Evolutionary conservation across 2,329 filamentous ascomycete species (phyloP), one percentile per base, ranked within the genome.

Genomic region (Ophiostoma montium): DNA sequence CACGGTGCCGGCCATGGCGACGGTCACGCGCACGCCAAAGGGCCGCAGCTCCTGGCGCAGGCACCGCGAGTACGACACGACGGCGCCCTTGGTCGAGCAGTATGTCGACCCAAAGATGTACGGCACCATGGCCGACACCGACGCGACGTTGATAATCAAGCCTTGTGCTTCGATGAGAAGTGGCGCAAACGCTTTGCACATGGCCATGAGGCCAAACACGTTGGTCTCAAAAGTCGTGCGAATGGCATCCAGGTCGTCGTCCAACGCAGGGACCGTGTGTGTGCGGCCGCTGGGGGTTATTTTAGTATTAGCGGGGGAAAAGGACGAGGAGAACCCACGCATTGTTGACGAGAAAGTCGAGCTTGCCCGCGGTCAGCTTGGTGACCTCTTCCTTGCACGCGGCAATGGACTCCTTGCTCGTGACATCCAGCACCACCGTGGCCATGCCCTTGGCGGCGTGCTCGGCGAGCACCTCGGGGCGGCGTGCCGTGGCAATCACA

Each of bases 331-430:
- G 6, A 32, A 57, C 67, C 53, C 54, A 76, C 72, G 75, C 75
- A 52, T 79, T 79, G 61, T 78, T 79, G 45, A 79, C 67, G 16
- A 79, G 70, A 42, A 78, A 69, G 54, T 79, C 75, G 5, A 79
- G 68, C 43, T 63, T 70, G 13, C 74, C 74, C 9, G 67, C 67
- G 2, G 72, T 76, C 43, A 77, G 60, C 12, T 65, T 58, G 11
- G 62, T 56, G 12, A 78, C 70, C 47, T 70, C 64, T 3, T 63
- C 63, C 49, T 68, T 70, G 56, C 70, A 74, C 38, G 60, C 59
- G 16, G 63, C 65, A 58, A 79, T 74, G 54, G 72, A 77, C 21
- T 68, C 65, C 16, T 63, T 57, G 18, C 68, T 65, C 27, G 74
- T 77, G 30, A 79, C 75, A 50, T 79, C 75, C 11, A 78, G 68